These are phyloP conservation scores for Tremella yokohamensis DNA, from an alignment of 768 basidiomycete genomes.

Conservation along the genomic window DNA sequence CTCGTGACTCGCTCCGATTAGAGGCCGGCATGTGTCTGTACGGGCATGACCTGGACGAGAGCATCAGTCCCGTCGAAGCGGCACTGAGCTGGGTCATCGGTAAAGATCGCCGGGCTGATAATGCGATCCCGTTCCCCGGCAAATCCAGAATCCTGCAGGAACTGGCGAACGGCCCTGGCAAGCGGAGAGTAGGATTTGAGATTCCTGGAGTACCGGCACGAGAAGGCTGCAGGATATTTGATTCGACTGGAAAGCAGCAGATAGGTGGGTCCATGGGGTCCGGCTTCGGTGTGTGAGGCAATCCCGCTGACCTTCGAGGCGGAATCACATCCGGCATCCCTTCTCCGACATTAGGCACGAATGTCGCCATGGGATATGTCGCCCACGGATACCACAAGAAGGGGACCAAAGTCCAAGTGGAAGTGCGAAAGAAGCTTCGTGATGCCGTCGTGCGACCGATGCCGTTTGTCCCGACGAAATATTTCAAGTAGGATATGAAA, in stretches of 20 bases:
- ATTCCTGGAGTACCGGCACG: constrained; percentile 82
- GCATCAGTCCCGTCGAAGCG: constrained; percentile 81
- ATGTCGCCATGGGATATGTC: constrained; percentile 96
- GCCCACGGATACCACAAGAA: constrained; percentile 77
- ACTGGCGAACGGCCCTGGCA: constrained; percentile 71
- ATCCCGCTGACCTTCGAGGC: constrained; percentile 53
- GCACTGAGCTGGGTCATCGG: constrained; percentile 91
- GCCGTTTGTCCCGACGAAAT: constrained; percentile 82
- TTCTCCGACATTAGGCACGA: constrained; percentile 79
- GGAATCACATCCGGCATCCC: constrained; percentile 91
- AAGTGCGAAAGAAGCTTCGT: constrained; percentile 75
- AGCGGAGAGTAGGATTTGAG: constrained; percentile 74
- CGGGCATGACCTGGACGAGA: constrained; percentile 87
- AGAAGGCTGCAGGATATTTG: constrained; percentile 77
- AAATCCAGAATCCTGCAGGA: constrained; percentile 63
- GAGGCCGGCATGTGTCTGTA: constrained; percentile 98
- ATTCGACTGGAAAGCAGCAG: constrained; percentile 57
- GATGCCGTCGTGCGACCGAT: constrained; percentile 71
- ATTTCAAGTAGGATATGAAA: constrained; percentile 59
- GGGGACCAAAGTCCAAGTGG: constrained; percentile 76
- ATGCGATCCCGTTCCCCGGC: constrained; percentile 49
- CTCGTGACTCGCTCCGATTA: constrained; percentile 85
- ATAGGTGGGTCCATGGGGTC: constrained; percentile 57
- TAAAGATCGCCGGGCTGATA: constrained; percentile 72
- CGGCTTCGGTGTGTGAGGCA: constrained; percentile 6